Percentiles rank a stretch among this genome's conserved stretches.
These are phyloP conservation scores for Coccomyxa sp. DNA, from an alignment of 139 green algal genomes.

Conservation along the genomic window DNA sequence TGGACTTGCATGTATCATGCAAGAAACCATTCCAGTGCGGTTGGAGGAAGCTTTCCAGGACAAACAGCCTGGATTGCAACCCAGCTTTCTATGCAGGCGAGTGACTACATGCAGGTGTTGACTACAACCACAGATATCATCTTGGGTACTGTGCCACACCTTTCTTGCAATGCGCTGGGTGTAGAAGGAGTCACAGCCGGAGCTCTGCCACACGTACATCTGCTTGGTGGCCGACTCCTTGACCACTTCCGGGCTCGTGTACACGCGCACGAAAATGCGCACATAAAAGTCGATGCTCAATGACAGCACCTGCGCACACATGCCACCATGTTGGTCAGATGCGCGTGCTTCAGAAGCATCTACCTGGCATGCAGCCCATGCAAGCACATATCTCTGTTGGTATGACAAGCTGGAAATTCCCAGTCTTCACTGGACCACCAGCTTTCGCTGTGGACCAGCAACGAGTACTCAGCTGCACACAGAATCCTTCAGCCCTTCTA, in stretches of 20 bases:
- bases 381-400: not conserved
- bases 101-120: too few relatives aligned
- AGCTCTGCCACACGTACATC: constrained; percentile 88
- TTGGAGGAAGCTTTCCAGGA: too few relatives aligned
- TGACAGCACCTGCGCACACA: constrained; percentile 54
- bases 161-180: constrained; percentile 63
- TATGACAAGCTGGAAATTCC: not conserved
- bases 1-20: too few relatives aligned
- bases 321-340: too few relatives aligned
- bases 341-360: not conserved
- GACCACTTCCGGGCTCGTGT: constrained; percentile 64
- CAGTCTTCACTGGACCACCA: too few relatives aligned
- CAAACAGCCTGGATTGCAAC: too few relatives aligned
- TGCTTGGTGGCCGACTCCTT: constrained; percentile 76
- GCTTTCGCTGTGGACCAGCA: too few relatives aligned
- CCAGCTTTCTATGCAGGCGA: too few relatives aligned
- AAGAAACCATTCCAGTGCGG: too few relatives aligned
- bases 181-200: constrained; percentile 88
- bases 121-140: too few relatives aligned
- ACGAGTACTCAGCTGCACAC: too few relatives aligned
- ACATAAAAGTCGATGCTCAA: constrained; percentile 97
- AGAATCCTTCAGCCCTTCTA: too few relatives aligned
- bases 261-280: constrained; percentile 89
- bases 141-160: constrained; percentile 5
- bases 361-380: not conserved